phyloP scores from a whole-genome alignment of 2,329 filamentous ascomycete species.

The Pseudogymnoascus sp. region DNA sequence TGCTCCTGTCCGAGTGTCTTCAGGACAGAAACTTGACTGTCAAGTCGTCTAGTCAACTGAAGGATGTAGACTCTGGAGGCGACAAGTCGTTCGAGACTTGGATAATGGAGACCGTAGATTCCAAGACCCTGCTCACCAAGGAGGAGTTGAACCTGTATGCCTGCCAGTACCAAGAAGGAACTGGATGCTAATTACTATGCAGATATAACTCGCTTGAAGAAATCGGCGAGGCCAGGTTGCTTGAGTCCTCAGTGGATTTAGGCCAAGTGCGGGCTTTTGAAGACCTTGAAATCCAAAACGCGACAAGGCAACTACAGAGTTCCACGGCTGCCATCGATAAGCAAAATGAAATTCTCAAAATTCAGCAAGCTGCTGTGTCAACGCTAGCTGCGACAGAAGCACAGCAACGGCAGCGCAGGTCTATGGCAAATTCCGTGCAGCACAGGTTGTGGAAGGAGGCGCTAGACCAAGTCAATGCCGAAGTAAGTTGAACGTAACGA shows the following conservation, averaged over 20 bases:
- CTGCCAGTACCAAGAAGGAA: background rate
- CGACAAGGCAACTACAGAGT: slow-evolving; percentile 55
- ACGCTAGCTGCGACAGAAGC: slow-evolving; percentile 41
- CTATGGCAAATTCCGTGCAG: slow-evolving; percentile 30
- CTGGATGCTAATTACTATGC: slow-evolving; percentile 4
- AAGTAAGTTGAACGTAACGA: slow-evolving; percentile 29
- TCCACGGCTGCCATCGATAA: slow-evolving; percentile 58
- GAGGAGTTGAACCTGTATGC: slow-evolving; percentile 48
- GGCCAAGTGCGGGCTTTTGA: slow-evolving; percentile 42
- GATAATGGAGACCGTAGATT: slow-evolving; percentile 41
- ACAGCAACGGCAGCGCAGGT: slow-evolving; percentile 29
- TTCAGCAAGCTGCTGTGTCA: slow-evolving; percentile 55
- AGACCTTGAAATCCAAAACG: slow-evolving; percentile 52
- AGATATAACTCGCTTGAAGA: slow-evolving; percentile 46
- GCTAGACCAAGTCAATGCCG: slow-evolving; percentile 35
- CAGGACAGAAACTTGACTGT: slow-evolving; percentile 25
- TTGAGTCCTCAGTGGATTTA: slow-evolving; percentile 40
- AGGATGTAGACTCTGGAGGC: background rate
- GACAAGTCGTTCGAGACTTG: slow-evolving; percentile 31
- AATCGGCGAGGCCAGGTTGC: slow-evolving; percentile 40
- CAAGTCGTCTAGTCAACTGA: slow-evolving; percentile 16
- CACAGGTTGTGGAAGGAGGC: slow-evolving; percentile 35
- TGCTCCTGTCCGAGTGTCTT: slow-evolving; percentile 15
- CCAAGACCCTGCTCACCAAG: slow-evolving; percentile 45
- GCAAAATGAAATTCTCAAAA: slow-evolving; percentile 53